Evolutionary conservation across 2,329 filamentous ascomycete species (phyloP).

Genomic region (Chaetoscypha palmicola): DNA sequence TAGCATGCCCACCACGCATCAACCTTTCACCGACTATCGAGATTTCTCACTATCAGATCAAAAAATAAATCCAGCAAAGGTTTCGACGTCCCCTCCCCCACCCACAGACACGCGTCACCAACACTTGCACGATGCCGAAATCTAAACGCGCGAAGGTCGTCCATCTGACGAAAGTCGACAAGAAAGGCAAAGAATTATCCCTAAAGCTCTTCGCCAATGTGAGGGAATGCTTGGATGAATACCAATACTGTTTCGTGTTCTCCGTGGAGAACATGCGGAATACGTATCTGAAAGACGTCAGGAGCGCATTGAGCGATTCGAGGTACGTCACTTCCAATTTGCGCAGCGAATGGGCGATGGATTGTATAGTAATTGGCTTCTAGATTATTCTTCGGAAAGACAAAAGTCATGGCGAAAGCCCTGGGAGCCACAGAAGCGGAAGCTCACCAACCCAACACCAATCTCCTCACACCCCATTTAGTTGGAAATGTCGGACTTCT

Average conservation of each 20-base stretch:
- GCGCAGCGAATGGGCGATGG: too few species aligned
- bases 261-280: conserved; percentile 97
- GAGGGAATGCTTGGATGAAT: conserved; percentile 75
- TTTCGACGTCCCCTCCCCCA: conserved; percentile 3
- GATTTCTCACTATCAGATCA: conserved; percentile 1
- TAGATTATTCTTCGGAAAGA: conserved; percentile 97
- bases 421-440: conserved; percentile 73
- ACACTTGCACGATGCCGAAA: conserved; percentile 66
- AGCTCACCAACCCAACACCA: conserved; percentile 72
- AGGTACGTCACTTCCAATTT: too few species aligned
- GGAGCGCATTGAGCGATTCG: conserved; percentile 76
- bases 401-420: conserved; percentile 96
- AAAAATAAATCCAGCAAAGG: conserved; percentile 15
- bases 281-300: conserved; percentile 86
- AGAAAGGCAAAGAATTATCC: conserved; percentile 87
- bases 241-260: conserved; percentile 90
- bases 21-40: background rate
- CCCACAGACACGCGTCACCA: conserved; percentile 3
- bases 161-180: conserved; percentile 83
- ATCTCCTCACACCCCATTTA: conserved; percentile 62
- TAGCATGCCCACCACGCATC: background rate
- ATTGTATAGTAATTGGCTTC: conserved; percentile 4
- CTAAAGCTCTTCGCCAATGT: conserved; percentile 83
- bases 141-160: conserved; percentile 88
- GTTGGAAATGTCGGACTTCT: conserved; percentile 81